Evolutionary conservation across 441 rosid genomes (phyloP).

Genomic region (Cnidoscolus chayamansa): DNA sequence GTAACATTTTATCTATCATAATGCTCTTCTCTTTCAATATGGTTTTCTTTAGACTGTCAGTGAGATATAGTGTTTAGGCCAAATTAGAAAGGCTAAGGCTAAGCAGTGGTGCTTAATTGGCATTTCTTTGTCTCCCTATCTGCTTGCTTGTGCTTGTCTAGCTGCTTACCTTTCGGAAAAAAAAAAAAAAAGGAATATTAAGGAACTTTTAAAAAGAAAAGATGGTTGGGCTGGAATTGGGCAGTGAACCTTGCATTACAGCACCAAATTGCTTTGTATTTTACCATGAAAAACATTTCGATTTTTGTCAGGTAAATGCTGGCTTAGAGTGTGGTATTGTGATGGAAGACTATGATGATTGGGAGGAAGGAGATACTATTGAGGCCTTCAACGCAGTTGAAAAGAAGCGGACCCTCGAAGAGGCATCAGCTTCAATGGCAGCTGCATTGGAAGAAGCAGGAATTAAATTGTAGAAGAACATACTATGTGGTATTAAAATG

Average conservation of each 20-base stretch:
- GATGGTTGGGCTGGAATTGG: too few species aligned
- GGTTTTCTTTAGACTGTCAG: too few species aligned
- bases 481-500: background rate
- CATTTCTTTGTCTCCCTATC: too few species aligned
- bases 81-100: too few species aligned
- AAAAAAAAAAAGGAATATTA: too few species aligned
- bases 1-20: too few species aligned
- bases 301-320: conserved; percentile 56
- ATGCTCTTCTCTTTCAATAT: too few species aligned
- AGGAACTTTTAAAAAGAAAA: too few species aligned
- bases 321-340: conserved; percentile 91
- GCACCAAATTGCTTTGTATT: background rate
- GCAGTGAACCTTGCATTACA: background rate
- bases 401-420: conserved; percentile 88
- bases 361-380: conserved; percentile 76
- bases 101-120: too few species aligned
- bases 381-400: conserved; percentile 68
- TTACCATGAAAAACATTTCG: background rate
- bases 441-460: conserved; percentile 74
- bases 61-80: too few species aligned
- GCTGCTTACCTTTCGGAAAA: too few species aligned
- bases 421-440: conserved; percentile 91
- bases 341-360: conserved; percentile 57
- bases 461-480: conserved; percentile 30
- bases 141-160: too few species aligned